Conservation (phyloP, 768 basidiomycete genomes). For the Suillus decipiens region DNA sequence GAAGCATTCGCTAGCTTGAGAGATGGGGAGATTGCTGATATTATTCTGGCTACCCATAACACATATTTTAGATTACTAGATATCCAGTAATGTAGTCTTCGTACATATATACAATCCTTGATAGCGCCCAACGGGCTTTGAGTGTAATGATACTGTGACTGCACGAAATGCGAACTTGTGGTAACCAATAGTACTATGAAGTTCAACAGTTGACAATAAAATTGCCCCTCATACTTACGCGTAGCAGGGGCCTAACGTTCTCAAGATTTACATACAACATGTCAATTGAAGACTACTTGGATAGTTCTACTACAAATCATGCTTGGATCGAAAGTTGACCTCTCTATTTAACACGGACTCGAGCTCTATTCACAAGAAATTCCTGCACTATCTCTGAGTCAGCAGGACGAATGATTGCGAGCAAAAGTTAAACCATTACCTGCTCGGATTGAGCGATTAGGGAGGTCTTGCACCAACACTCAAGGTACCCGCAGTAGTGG, state of each 20-base stretch:
- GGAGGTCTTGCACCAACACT: constrained; percentile 29
- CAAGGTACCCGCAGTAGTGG: constrained; percentile 27
- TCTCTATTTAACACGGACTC: not conserved
- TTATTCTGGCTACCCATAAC: no score
- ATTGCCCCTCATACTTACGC: not conserved
- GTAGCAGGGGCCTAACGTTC: not conserved
- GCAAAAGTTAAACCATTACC: constrained; percentile 3
- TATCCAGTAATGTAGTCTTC: no score
- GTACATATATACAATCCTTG: no score
- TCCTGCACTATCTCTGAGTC: not conserved
- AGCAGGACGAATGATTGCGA: not conserved
- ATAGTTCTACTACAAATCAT: not conserved
- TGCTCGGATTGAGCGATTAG: constrained; percentile 8
- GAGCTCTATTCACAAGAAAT: not conserved
- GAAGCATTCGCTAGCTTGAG: no score
- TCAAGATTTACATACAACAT: not conserved
- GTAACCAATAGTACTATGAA: no score
- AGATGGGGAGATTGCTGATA: no score
- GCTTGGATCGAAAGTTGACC: not conserved
- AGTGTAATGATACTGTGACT: no score
- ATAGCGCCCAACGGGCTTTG: no score
- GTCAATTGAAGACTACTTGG: not conserved
- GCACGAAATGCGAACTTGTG: no score
- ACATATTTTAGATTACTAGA: no score
- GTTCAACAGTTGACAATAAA: not conserved